Percentiles rank a stretch among this genome's conserved stretches.
Evolutionary conservation across 108 stramenopile species (phyloP).

Genomic region (Cyclotella cryptica): DNA sequence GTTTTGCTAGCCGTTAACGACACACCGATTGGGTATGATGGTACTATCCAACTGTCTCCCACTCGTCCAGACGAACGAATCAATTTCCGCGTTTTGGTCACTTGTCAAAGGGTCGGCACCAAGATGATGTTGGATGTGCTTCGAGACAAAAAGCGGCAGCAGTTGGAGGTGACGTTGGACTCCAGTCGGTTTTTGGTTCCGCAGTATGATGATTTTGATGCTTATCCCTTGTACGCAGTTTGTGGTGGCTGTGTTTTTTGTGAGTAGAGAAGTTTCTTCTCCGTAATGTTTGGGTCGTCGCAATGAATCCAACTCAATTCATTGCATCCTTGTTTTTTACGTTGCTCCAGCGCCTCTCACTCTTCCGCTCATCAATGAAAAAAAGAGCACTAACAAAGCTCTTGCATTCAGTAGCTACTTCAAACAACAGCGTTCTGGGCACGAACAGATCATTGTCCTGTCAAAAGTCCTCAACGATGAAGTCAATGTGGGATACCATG

Average conservation of each 20-base stretch:
- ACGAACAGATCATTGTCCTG: constrained; percentile 51
- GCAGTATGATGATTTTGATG: constrained; percentile 55
- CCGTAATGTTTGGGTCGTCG: background rate
- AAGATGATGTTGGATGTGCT: constrained; percentile 38
- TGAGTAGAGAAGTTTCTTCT: constrained; percentile 1
- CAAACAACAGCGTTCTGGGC: constrained; percentile 28
- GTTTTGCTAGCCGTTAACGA: constrained; percentile 48
- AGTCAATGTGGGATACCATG: constrained; percentile 56
- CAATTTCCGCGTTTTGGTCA: constrained; percentile 41
- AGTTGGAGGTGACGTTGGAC: constrained; percentile 23
- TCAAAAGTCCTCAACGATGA: constrained; percentile 53
- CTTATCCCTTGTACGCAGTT: constrained; percentile 47
- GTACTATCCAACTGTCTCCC: constrained; percentile 48
- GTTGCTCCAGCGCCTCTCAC: constrained; percentile 29
- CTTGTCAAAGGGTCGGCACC: constrained; percentile 41
- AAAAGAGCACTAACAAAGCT: constrained; percentile 33
- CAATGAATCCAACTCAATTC: background rate
- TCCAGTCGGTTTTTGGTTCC: constrained; percentile 44
- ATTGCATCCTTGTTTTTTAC: background rate
- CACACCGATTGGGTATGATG: constrained; percentile 48
- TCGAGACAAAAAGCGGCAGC: constrained; percentile 26
- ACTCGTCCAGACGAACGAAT: constrained; percentile 56
- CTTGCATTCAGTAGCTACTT: constrained; percentile 33
- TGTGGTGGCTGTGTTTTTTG: constrained; percentile 55
- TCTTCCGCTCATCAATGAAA: constrained; percentile 41